Base-by-base conservation (phyloP, 2,329 filamentous ascomycete species). In the Coniochaeta prunicola region DNA sequence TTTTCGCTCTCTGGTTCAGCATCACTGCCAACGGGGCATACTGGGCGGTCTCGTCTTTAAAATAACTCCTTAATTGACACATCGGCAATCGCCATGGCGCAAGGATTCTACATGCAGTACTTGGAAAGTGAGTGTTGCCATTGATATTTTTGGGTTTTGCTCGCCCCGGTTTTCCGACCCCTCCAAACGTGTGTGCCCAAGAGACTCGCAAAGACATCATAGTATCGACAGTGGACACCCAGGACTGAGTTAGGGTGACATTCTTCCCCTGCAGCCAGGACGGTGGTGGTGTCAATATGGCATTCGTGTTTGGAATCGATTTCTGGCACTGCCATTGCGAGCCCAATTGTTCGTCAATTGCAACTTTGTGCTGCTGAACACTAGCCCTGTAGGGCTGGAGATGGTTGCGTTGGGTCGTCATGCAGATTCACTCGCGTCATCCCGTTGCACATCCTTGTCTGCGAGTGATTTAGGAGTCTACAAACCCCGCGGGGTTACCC, bases 41-140 rank as follows among this genome's bases (percentile, higher is more conserved):
- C 53, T 26, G 53, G 26, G 33, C 53, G n/a, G 17, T 24, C 53
- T 6, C 30, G 9, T 33, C 53, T 2, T 31, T 31, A 58, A n/a
- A n/a, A 38, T 40, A 56, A 59, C n/a, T 21, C 59, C 57, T 31
- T n/a, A 48, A 34, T 36, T 58, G 42, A 36, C 33, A 59, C 24
- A 8, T 21, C 26, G 17, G 48, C 48, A 53, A 45, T n/a, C 40
- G 80, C 66, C 63, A 87, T 87, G 84, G 79, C n/a, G n/a, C n/a
- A 78, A 66, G 84, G 84, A 64, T 87, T 86, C 69, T 87, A 87
- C 69, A 87, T 87, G 80, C 85, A 89, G 68, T 90, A 90, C 71
- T 78, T 89, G 64, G 84, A 88, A 71, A 89, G 87, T 89, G 86
- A 84, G 86, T 88, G 26, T 15, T 34, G 38, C 40, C 26, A 31